Conservation (phyloP, 768 basidiomycete species). For the Ramaria rubella region DNA sequence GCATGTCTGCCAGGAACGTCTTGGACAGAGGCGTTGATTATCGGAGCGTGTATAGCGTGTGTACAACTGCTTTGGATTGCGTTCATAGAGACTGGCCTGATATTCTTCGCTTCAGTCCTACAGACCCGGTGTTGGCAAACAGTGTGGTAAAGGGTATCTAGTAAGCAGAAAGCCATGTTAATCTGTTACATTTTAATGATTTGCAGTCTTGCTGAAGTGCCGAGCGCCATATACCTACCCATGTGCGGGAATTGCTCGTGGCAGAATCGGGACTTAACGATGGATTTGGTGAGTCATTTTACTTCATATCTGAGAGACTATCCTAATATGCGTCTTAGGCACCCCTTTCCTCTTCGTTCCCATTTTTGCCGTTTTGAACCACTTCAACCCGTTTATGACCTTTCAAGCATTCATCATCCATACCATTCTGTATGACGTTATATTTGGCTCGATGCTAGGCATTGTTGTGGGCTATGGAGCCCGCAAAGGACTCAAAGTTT, state of each 20-base stretch:
- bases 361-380: not conserved
- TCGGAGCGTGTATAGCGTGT: not conserved
- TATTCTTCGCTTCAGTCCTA: not conserved
- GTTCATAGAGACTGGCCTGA: not conserved
- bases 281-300: not conserved
- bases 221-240: not conserved
- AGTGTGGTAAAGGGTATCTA: not conserved
- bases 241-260: not conserved
- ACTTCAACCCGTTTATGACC: not conserved
- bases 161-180: not conserved
- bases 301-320: not conserved
- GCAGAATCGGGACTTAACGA: slow-evolving; percentile 1
- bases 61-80: not conserved
- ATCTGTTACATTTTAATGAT: not conserved
- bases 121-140: not conserved
- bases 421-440: not conserved
- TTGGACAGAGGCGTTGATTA: not conserved
- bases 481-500: not conserved
- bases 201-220: not conserved
- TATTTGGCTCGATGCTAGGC: not conserved
- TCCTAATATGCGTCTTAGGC: not conserved
- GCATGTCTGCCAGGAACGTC: not conserved
- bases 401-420: not conserved
- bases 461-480: not conserved
- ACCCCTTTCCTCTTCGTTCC: slow-evolving; percentile 3